Conservation (phyloP, 768 basidiomycete genomes). For the Tulasnella sp. region DNA sequence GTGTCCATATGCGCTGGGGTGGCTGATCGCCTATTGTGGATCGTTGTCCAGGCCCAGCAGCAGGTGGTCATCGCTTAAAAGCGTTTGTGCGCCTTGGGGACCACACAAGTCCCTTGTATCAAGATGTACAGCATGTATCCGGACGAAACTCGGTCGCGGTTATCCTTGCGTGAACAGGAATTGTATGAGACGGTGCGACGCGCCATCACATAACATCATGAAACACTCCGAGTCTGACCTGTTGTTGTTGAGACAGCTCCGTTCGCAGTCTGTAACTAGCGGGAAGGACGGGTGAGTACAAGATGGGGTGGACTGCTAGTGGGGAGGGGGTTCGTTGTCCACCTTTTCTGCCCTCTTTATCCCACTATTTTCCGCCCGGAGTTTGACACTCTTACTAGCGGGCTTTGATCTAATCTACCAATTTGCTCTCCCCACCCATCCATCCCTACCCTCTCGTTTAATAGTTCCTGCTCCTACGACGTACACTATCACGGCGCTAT, state of each 20-base stretch:
- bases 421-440: background rate
- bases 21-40: no score
- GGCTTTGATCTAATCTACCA: background rate
- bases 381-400: background rate
- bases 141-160: background rate
- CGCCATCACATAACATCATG: background rate
- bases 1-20: no score
- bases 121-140: background rate
- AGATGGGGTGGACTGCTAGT: background rate
- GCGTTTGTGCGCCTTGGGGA: no score
- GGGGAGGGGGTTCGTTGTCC: no score
- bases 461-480: background rate
- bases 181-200: background rate
- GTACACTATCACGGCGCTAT: background rate
- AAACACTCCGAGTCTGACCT: background rate
- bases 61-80: no score
- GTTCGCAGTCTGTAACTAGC: background rate
- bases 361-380: background rate
- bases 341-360: no score
- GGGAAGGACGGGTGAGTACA: background rate
- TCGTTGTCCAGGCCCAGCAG: no score
- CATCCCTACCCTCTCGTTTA: no score
- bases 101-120: no score
- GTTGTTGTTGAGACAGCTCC: background rate
- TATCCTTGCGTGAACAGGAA: background rate